Base-by-base conservation (phyloP, 140 eudicot genomes). In the Oenanthe javanica region DNA sequence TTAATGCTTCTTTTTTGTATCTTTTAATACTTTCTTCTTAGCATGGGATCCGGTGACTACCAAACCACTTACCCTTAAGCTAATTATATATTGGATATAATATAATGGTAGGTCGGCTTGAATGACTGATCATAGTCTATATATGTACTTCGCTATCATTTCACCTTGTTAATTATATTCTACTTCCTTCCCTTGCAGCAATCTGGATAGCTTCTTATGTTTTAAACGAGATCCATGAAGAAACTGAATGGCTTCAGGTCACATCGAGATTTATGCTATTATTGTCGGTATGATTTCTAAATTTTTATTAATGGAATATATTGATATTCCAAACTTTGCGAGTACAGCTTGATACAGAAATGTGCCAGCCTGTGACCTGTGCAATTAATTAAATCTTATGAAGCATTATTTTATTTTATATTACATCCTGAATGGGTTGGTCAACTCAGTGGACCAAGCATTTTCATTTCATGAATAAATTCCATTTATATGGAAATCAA, bases 141-240 rank as follows among this genome's bases (percentile, higher is more conserved):
- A 7, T 0, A 42, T 15, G 51, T 72, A 15, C 77, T 21, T 18
- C 13, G 13, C 0, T 72, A 66, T 72, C 6, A 4, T 73, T 18
- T 31, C 25, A 45, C 40, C 54, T 73, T 73, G 16, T 73, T 23
- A 21, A 45, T 73, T 9, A 23, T 73, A 11, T 84, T 52, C 51
- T 72, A 13, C 61, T 66, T 31, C 70, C 79, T 81, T 82, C 23
- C 70, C 79, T 82, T 82, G 25, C 83, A 93, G 98, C 80, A 63
- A 81, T 88, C 72, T 91, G 98, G 98, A 91, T 85, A 72, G 86
- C 87, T 78, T 84, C 97, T 77, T 93, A 87, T 80, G 81, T 89
- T 82, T 81, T 91, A 81, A 91, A 93, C 64, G 94, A 93, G 89
- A 85, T 88, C 36, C 93, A 86, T 80, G 98, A 93, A 75, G 94